Evolutionary conservation across 306 rosid genomes (phyloP), one percentile per base, ranked within the genome.

Genomic region (Rubus idaeus): DNA sequence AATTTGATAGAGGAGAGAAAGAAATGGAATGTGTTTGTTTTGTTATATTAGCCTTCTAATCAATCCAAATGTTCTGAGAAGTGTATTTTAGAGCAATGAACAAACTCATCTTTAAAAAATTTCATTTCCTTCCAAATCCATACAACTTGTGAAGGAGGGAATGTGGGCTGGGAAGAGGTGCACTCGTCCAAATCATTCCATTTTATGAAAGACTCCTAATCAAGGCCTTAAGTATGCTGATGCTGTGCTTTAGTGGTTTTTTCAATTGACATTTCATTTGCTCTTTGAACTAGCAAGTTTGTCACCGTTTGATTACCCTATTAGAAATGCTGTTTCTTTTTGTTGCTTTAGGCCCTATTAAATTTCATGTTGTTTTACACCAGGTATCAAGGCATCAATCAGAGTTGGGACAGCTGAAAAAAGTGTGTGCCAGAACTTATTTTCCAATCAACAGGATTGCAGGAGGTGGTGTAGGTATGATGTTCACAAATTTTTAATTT

Each of bases 371-470:
- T 80, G 69, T 74, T n/a, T 72, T 78, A 20, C 68, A 72, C 37
- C 97, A 91, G 97, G 91, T 89, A 76, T 82, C 94, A 47, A 79
- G 87, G 76, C 83, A 73, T 81, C 86, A 46, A 42, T 78, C 84
- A 18, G 80, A 87, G 64, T 70, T 84, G 64, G 84, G 83, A 75
- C 86, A 40, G 53, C 52, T 82, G 65, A 85, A 75, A 74, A 71
- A 45, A 51, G 77, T 83, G 67, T 60, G 82, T 75, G 75, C 66
- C 9, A 85, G 91, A 77, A 84, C 87, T 64, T 75, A 83, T 85
- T 65, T 78, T 16, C 82, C 84, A 0, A 70, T 35, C 68, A 78
- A 77, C 75, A 86, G 81, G 80, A 41, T 77, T 63, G 70, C 69
- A 60, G 91, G 83, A 56, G 84, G 86, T 70, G 65, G 63, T 58